A percentile compares a stretch with the other conserved stretches of the same genome.
Evolutionary conservation across 768 basidiomycete species (phyloP).

Genomic region (Xerocomus brunneocitrinus): DNA sequence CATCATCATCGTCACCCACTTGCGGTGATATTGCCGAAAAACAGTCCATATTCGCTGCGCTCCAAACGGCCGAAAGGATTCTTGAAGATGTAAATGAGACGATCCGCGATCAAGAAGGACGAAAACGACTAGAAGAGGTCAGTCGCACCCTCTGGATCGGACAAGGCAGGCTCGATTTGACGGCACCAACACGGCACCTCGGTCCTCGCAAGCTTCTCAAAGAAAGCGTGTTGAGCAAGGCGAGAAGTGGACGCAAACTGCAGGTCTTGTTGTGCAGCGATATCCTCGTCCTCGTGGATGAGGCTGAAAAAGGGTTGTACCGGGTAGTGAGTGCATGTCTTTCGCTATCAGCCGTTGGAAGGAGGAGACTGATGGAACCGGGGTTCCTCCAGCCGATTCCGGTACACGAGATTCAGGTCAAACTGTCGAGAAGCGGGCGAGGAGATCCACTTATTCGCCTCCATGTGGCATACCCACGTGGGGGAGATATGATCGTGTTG

Average conservation of each 20-base stretch:
- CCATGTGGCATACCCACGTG: constrained; percentile 62
- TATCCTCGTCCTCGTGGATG: constrained; percentile 82
- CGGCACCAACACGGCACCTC: constrained; percentile 80
- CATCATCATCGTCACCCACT: background rate
- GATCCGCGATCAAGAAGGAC: constrained; percentile 78
- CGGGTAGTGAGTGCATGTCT: constrained; percentile 57
- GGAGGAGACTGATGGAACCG: background rate
- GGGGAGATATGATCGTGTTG: constrained; percentile 64
- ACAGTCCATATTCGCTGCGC: constrained; percentile 46
- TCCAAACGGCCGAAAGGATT: constrained; percentile 65
- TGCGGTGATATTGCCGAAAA: constrained; percentile 44
- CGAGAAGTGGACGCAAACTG: constrained; percentile 79
- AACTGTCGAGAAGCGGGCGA: constrained; percentile 44
- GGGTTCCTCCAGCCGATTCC: constrained; percentile 56
- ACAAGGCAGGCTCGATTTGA: constrained; percentile 84
- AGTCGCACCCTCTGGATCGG: constrained; percentile 86
- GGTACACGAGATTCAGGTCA: constrained; percentile 60
- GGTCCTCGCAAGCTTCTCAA: constrained; percentile 76
- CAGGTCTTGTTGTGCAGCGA: constrained; percentile 83
- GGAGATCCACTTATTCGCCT: constrained; percentile 71
- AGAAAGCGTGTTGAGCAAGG: constrained; percentile 74
- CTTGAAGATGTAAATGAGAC: constrained; percentile 83
- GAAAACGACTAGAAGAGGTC: constrained; percentile 67
- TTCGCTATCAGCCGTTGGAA: background rate
- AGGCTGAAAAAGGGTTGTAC: constrained; percentile 63